These are phyloP conservation scores for Chlorella sp. DNA, from an alignment of 139 green algal species.

Conservation along the genomic window DNA sequence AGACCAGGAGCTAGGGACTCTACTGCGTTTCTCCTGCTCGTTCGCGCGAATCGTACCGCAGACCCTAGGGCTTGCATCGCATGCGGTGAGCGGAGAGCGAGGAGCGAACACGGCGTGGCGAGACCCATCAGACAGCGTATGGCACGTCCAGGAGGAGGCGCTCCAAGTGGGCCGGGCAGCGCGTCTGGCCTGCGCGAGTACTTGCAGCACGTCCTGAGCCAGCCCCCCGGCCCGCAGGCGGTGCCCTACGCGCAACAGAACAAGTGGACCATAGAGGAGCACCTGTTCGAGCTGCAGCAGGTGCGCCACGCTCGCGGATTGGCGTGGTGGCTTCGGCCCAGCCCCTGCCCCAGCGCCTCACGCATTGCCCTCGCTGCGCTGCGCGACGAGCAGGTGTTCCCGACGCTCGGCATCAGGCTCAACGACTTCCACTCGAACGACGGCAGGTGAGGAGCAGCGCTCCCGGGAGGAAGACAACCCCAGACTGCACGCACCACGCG, in stretches of 20 bases:
- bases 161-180: no score
- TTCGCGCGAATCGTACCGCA: no score
- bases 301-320: slow-evolving; percentile 29
- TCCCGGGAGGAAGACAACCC: no score
- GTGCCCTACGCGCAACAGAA: slow-evolving; percentile 57
- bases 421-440: slow-evolving; percentile 53
- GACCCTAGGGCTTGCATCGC: no score
- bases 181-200: slow-evolving; percentile 23
- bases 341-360: not conserved
- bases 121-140: no score
- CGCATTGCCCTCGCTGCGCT: not conserved
- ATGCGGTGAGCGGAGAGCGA: no score
- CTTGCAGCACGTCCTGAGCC: slow-evolving; percentile 33
- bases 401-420: slow-evolving; percentile 41
- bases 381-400: slow-evolving; percentile 54
- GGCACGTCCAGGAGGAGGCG: no score
- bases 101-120: no score
- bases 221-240: slow-evolving; percentile 38
- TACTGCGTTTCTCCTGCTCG: no score
- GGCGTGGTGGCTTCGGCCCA: no score
- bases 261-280: slow-evolving; percentile 61
- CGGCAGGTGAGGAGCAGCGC: slow-evolving; percentile 54
- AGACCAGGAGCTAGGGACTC: no score
- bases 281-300: slow-evolving; percentile 60
- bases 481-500: not conserved